Conservation (phyloP, 2,329 filamentous ascomycete genomes). For the Ophiostoma perfectum region DNA sequence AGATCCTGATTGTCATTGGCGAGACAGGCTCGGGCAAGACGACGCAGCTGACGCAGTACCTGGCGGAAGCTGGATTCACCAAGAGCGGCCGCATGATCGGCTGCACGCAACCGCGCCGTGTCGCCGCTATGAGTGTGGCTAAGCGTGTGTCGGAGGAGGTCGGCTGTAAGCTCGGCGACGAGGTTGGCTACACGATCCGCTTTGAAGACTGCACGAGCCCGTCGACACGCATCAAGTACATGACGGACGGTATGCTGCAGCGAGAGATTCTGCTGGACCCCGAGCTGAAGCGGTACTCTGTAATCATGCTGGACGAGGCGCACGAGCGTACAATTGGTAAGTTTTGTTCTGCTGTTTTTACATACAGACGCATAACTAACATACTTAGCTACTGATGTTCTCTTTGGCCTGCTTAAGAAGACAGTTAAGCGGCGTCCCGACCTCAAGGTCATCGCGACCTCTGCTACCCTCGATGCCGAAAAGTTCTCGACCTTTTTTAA, state of each 20-base stretch:
- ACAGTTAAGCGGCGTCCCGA: constrained; percentile 79
- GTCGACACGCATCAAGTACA: constrained; percentile 94
- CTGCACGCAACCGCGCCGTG: constrained; percentile 91
- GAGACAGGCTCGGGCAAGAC: constrained; percentile 98
- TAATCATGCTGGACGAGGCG: constrained; percentile 97
- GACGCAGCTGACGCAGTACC: constrained; percentile 89
- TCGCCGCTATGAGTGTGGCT: constrained; percentile 87
- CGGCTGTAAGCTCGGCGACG: constrained; percentile 64
- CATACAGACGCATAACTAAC: not conserved
- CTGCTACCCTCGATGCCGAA: constrained; percentile 91
- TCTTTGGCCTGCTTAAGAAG: constrained; percentile 93
- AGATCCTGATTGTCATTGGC: constrained; percentile 91
- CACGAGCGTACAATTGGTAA: constrained; percentile 81
- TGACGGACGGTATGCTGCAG: constrained; percentile 98
- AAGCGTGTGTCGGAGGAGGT: constrained; percentile 93
- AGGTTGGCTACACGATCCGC: constrained; percentile 93
- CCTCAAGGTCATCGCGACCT: constrained; percentile 92
- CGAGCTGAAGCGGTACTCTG: constrained; percentile 81
- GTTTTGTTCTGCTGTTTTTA: not conserved
- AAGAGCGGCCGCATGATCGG: constrained; percentile 87
- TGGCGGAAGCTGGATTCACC: constrained; percentile 86
- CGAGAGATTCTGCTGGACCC: constrained; percentile 91
- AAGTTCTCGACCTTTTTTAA: constrained; percentile 98
- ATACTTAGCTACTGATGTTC: constrained; percentile 68
- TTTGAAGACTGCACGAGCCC: constrained; percentile 92